phyloP scores from a whole-genome alignment of 805 yeast species.

The Nakazawaea holstii region DNA sequence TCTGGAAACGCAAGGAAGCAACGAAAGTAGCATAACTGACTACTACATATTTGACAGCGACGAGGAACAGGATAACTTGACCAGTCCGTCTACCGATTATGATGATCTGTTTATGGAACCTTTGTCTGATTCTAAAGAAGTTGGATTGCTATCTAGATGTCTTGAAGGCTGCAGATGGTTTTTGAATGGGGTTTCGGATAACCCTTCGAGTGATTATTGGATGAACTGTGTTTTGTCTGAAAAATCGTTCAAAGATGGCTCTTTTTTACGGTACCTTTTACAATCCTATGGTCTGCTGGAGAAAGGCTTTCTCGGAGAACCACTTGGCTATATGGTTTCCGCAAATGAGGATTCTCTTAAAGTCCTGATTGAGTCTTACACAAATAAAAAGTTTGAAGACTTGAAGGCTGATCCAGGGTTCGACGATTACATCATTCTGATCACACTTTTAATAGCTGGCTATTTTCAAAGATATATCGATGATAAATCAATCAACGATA shows the following conservation, averaged over 20 bases:
- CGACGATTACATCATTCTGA: background rate
- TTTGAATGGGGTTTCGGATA: constrained; percentile 10
- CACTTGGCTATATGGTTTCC: background rate
- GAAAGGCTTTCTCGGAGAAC: background rate
- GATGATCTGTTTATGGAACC: constrained; percentile 1
- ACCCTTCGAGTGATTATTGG: constrained; percentile 4
- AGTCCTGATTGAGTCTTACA: background rate
- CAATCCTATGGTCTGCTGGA: background rate
- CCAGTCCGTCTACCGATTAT: background rate
- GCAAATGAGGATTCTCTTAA: background rate
- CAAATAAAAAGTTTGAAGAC: background rate
- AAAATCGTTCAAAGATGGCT: background rate
- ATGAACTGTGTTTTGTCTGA: background rate
- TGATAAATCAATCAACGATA: background rate
- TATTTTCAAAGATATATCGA: background rate
- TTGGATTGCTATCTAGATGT: background rate
- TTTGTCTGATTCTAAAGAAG: background rate
- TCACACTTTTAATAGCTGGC: background rate
- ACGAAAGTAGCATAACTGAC: background rate
- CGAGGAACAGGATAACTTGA: constrained; percentile 6
- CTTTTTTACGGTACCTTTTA: background rate
- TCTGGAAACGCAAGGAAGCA: background rate
- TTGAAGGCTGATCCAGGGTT: background rate
- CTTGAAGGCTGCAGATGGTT: constrained; percentile 9
- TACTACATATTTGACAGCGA: constrained; percentile 7